These are phyloP conservation scores for Cryptococcus depauperatus DNA, from an alignment of 1,284 basidiomycete genomes.

Conservation along the genomic window DNA sequence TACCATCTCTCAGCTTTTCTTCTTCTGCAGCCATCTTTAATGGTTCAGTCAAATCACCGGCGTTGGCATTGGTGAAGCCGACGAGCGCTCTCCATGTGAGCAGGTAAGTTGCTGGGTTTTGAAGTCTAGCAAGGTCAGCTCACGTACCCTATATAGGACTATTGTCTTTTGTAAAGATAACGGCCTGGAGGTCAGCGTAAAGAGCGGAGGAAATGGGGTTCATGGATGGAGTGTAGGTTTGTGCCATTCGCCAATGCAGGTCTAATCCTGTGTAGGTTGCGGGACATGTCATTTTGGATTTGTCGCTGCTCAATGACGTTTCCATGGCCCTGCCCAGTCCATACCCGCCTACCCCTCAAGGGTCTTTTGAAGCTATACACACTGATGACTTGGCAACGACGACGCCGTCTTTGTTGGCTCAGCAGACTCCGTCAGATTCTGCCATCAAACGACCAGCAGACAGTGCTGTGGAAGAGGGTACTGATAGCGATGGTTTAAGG, in stretches of 20 bases:
- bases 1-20: slow-evolving; percentile 50
- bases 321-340: slow-evolving; percentile 56
- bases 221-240: slow-evolving; percentile 62
- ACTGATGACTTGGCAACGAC: slow-evolving; percentile 2
- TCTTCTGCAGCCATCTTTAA: slow-evolving; percentile 65
- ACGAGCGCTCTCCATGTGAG: slow-evolving; percentile 65
- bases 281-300: slow-evolving; percentile 73
- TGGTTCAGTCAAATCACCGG: slow-evolving; percentile 57
- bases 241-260: not conserved
- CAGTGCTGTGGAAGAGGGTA: slow-evolving; percentile 10
- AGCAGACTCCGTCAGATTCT: slow-evolving; percentile 5
- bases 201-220: slow-evolving; percentile 79
- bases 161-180: slow-evolving; percentile 63
- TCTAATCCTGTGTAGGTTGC: slow-evolving; percentile 49
- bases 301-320: slow-evolving; percentile 58
- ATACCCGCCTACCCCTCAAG: slow-evolving; percentile 18
- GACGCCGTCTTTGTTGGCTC: slow-evolving; percentile 1
- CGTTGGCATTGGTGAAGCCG: slow-evolving; percentile 59
- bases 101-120: slow-evolving; percentile 48
- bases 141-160: slow-evolving; percentile 47
- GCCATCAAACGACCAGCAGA: slow-evolving; percentile 14
- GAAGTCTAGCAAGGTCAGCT: not conserved
- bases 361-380: slow-evolving; percentile 17
- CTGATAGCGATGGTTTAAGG: slow-evolving; percentile 3
- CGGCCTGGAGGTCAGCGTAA: slow-evolving; percentile 66